Base-by-base conservation (phyloP, 192 early-diverging fungal species). In the Backusella liffmaniae region DNA sequence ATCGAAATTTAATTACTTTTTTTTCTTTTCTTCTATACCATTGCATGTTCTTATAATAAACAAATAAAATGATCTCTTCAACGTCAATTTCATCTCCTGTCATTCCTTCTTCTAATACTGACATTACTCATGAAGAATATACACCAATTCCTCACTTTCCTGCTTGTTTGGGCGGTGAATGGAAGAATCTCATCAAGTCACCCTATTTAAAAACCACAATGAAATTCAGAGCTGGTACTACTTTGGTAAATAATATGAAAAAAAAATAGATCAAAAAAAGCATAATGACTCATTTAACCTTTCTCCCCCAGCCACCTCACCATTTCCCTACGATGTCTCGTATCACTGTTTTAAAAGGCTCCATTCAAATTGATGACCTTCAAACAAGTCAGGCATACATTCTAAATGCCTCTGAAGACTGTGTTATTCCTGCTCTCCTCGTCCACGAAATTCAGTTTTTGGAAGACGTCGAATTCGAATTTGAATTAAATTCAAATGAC, bases 91-190 rank as follows among this genome's bases (percentile, higher is more conserved):
- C 56, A 62, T 74, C 65, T 66, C 56, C 39, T 46, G 70, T 30
- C 26, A 72, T 44, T 44, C 15, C 73, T 13, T 18, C 73, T n/a
- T 67, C 34, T 49, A 10, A 34, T 13, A 41, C 18, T 10, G 23
- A 6, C 32, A 41, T 41, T n/a, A 12, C 35, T 8, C 42, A 42
- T n/a, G 66, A 67, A 18, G 26, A 73, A 39, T 78, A 73, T 67
- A 69, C 49, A 16, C 26, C 77, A 15, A 78, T 78, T 69, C 77
- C 77, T 23, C 72, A 56, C 3, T 74, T 78, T 44, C 77, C 77
- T 66, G 77, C 77, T 32, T 78, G 72, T 56, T 41, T 78, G 42
- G 72, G 72, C 29, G 77, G 77, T 53, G 46, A 73, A 66, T 78
- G 77, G 77, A 72, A 78, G 44, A 68, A 67, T 12, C 35, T 78